A percentile compares a stretch with the other conserved stretches of the same genome.
phyloP scores from a whole-genome alignment of 306 rosid species.

The Potentilla sterilis region DNA sequence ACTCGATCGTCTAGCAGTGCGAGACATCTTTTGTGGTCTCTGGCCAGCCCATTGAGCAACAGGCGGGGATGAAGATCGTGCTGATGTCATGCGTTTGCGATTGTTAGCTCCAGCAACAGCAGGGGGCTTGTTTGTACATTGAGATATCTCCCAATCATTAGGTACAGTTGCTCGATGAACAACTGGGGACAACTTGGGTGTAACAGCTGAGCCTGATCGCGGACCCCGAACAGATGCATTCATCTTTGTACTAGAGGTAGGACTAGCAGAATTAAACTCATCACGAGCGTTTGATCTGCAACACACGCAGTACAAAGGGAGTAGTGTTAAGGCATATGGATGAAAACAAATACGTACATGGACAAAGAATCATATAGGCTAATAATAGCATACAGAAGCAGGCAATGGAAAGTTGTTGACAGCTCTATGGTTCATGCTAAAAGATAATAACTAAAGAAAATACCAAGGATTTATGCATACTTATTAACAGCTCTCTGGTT shows the following conservation, averaged over 20 bases:
- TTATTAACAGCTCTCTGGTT: constrained; percentile 78
- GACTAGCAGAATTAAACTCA: constrained; percentile 78
- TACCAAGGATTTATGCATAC: constrained; percentile 45
- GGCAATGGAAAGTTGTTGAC: not conserved
- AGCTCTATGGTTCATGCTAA: not conserved
- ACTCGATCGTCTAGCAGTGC: constrained; percentile 89
- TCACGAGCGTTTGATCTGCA: constrained; percentile 77
- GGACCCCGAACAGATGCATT: constrained; percentile 85
- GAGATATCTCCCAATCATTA: constrained; percentile 87
- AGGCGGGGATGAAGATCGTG: constrained; percentile 86
- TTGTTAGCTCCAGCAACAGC: constrained; percentile 67
- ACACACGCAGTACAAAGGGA: constrained; percentile 26
- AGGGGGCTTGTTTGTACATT: constrained; percentile 77
- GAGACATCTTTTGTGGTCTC: constrained; percentile 96
- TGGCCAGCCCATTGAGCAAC: constrained; percentile 79
- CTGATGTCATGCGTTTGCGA: constrained; percentile 80
- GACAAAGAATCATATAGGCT: constrained; percentile 18
- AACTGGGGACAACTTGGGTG: constrained; percentile 83
- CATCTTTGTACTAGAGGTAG: constrained; percentile 65
- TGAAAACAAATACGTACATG: constrained; percentile 10
- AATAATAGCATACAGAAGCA: constrained; percentile 9
- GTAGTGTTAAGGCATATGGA: constrained; percentile 20
- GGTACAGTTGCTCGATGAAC: constrained; percentile 68
- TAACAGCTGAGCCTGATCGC: constrained; percentile 75
- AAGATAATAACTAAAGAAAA: constrained; percentile 18